Evolutionary conservation across 2,329 filamentous ascomycete genomes (phyloP), one percentile per base, ranked within the genome.

Genomic region (Colletotrichum scovillei): DNA sequence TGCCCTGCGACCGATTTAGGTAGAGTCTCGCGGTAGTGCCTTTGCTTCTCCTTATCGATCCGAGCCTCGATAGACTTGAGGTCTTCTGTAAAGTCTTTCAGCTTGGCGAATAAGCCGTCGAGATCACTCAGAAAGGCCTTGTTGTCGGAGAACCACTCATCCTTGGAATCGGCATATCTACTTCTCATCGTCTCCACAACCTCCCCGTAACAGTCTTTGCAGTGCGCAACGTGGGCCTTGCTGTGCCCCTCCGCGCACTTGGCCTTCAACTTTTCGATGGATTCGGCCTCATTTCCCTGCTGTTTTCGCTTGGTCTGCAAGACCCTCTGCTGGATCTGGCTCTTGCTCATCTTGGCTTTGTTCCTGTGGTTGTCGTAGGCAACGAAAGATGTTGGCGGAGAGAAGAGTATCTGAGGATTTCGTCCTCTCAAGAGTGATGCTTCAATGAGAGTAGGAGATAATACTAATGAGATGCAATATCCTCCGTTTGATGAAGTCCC

Each of bases 141-240:
- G 38, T 88, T 82, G 58, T 84, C 83, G 2, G 85, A 82, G 78
- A 90, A 90, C 89, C 89, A 91, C 77, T 89, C 87, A 24, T 81
- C 78, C 57, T 72, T 67, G 30, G 72, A 72, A 53, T 81, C 78
- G 19, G 83, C 76, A 73, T 85, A 87, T 53, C 83, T 82, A 64
- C 81, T 79, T 67, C 82, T 78, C 77, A 90, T 82, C 42, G 82
- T 82, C 42, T 87, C 84, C 55, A 90, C 77, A 5, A 88, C 79
- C 67, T 85, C 82, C 24, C 79, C 79, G 79, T 86, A 88, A 78
- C 88, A 90, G 28, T 83, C 80, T 11, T 83, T 76, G 76, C 88
- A 90, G 57, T 88, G 83, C 8, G 82, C 75, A 16, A 87, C 79
- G 62, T 86, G 82, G 56, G 76, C 77, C 75, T 86, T 85, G 55